Evolutionary conservation across 2,329 filamentous ascomycete genomes (phyloP), one percentile per base, ranked within the genome.

Genomic region (Calycina marina): DNA sequence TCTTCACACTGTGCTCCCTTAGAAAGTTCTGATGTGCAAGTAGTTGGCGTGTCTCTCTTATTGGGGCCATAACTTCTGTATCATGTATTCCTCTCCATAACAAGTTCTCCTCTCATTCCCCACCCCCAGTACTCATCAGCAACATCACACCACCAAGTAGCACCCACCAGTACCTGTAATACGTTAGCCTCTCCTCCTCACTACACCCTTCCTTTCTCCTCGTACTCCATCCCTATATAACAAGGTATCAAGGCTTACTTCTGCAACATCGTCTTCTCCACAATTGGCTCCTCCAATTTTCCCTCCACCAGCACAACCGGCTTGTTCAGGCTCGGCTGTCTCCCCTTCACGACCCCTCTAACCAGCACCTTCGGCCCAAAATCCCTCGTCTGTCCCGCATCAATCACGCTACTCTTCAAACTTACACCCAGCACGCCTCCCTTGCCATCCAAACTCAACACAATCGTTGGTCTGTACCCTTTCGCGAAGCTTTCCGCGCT

Each of bases 231-330:
- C n/a, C n/a, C n/a, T n/a, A n/a, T n/a, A 13, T 9, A 10, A 3
- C 9, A 13, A 14, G 15, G 8, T 29, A 16, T 26, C 28, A 9
- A 27, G n/a, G 61, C 66, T 46, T 60, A 77, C 73, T 75, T 78
- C 55, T 78, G 73, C 35, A 79, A 50, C 40, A 79, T 62, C 2
- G 67, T 63, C 64, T 77, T 79, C 57, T 78, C 71, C 34, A 55
- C 56, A 48, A 65, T 63, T 39, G 61, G 59, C 34, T 56, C 64
- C 25, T 65, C 63, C 52, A 69, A 61, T 57, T 62, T 71, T 11
- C 74, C 74, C 41, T 75, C 67, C 0, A 69, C 59, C 40, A 79
- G 54, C 29, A 77, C 66, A 22, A 80, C 61, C 3, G 74, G 73
- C 55, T 67, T 69, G 46, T 77, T 77, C 46, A 79, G 55, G 42